Percentiles rank a stretch among this genome's conserved stretches.
phyloP scores from a whole-genome alignment of 768 basidiomycete species.

The Phaeotremella fagi region DNA sequence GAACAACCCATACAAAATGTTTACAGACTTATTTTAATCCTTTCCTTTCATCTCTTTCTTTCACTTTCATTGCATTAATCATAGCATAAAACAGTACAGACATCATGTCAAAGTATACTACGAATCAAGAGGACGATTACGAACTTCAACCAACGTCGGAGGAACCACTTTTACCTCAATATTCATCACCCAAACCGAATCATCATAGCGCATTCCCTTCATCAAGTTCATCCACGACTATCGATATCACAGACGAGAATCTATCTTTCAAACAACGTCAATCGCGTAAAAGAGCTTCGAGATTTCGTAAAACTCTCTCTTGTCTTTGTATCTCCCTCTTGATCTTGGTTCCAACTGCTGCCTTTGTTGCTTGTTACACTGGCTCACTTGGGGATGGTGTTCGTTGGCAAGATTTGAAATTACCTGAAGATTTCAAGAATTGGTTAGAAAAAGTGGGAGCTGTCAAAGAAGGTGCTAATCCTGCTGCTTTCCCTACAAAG shows the following conservation, averaged over 20 bases:
- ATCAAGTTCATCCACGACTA: not conserved
- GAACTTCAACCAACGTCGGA: slow-evolving; percentile 28
- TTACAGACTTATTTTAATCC: too few species aligned
- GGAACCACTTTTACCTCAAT: slow-evolving; percentile 32
- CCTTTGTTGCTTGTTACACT: slow-evolving; percentile 25
- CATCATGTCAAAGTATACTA: not conserved
- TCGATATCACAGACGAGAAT: too few species aligned
- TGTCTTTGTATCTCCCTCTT: slow-evolving; percentile 24
- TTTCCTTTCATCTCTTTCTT: too few species aligned
- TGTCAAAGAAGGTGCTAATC: slow-evolving; percentile 8
- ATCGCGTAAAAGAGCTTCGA: slow-evolving; percentile 1
- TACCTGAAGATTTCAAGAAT: slow-evolving; percentile 32
- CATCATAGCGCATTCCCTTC: too few species aligned
- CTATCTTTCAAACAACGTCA: not conserved
- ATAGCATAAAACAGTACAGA: too few species aligned
- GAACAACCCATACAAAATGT: too few species aligned
- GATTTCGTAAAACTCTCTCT: slow-evolving; percentile 9
- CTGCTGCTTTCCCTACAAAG: slow-evolving; percentile 42
- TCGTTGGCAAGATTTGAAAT: slow-evolving; percentile 31
- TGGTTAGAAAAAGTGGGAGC: slow-evolving; percentile 30
- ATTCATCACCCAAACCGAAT: slow-evolving; percentile 14
- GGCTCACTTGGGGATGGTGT: slow-evolving; percentile 10
- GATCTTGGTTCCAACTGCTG: slow-evolving; percentile 15
- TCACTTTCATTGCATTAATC: too few species aligned
- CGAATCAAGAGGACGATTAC: slow-evolving; percentile 25